These are phyloP conservation scores for Geotrichum restrictum DNA, from an alignment of 1,139 yeast genomes.

Conservation along the genomic window DNA sequence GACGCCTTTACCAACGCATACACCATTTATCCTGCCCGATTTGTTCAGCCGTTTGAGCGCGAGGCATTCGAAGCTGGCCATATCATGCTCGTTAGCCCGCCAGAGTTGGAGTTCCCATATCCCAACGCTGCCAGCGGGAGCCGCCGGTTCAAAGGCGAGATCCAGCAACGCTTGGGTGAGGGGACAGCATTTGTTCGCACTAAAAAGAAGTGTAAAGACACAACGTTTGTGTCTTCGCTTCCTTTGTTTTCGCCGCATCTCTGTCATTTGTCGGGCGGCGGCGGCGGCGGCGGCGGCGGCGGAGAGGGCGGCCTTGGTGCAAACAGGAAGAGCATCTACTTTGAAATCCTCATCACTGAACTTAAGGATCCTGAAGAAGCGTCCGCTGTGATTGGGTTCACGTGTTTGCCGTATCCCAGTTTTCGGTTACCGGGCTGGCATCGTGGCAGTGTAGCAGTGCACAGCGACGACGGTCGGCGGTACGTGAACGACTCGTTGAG, in stretches of 20 bases:
- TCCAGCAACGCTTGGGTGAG: slow-evolving; percentile 23
- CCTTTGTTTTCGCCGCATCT: slow-evolving; percentile 27
- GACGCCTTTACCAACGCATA: slow-evolving; percentile 25
- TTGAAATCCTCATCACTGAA: slow-evolving; percentile 30
- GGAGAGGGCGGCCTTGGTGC: background rate
- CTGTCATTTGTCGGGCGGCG: background rate
- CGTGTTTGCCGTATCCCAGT: slow-evolving; percentile 33
- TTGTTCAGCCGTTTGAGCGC: slow-evolving; percentile 12
- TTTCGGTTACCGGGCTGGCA: slow-evolving; percentile 37
- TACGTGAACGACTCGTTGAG: slow-evolving; percentile 31
- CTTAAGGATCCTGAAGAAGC: slow-evolving; percentile 26
- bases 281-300: slow-evolving; percentile 1
- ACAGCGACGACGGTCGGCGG: slow-evolving; percentile 34
- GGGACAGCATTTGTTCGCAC: slow-evolving; percentile 25
- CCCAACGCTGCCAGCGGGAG: slow-evolving; percentile 21
- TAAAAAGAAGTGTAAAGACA: slow-evolving; percentile 24
- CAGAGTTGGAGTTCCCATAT: slow-evolving; percentile 20
- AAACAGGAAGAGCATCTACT: slow-evolving; percentile 25
- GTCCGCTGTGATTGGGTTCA: slow-evolving; percentile 32
- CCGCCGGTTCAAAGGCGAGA: slow-evolving; percentile 29
- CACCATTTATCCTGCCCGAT: slow-evolving; percentile 21
- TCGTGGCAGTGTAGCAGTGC: slow-evolving; percentile 34
- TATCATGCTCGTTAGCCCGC: slow-evolving; percentile 26
- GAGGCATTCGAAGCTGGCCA: slow-evolving; percentile 15
- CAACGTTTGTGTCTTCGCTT: slow-evolving; percentile 27